These are phyloP conservation scores for Scytalidium lignicola DNA, from an alignment of 2,329 filamentous ascomycete genomes.

Conservation along the genomic window DNA sequence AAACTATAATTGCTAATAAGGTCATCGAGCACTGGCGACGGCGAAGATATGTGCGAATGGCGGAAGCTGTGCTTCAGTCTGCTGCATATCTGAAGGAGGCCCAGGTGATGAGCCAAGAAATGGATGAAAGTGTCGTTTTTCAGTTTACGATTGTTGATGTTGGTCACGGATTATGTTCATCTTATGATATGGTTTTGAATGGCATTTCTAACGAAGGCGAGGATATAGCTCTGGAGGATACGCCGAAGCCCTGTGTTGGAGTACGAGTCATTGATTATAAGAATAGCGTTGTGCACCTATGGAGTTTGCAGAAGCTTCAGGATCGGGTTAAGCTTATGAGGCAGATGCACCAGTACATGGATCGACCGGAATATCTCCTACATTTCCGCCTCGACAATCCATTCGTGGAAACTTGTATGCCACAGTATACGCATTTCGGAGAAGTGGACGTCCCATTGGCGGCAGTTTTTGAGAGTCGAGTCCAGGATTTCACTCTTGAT, in stretches of 20 bases:
- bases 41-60: conserved; percentile 88
- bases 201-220: conserved; percentile 81
- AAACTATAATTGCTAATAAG: conserved; percentile 64
- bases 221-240: conserved; percentile 73
- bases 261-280: conserved; percentile 89
- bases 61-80: conserved; percentile 83
- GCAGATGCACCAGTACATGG: conserved; percentile 93
- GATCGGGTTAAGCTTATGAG: conserved; percentile 87
- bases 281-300: conserved; percentile 78
- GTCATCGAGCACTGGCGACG: conserved; percentile 72
- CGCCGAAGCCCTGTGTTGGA: conserved; percentile 84
- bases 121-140: conserved; percentile 88
- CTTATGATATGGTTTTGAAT: conserved; percentile 94
- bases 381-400: conserved; percentile 91
- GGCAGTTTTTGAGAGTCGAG: conserved; percentile 88
- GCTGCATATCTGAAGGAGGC: conserved; percentile 88
- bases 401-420: conserved; percentile 86
- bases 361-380: conserved; percentile 89
- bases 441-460: conserved; percentile 89
- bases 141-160: conserved; percentile 90
- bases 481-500: conserved; percentile 90
- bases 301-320: conserved; percentile 90
- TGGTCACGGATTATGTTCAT: conserved; percentile 84
- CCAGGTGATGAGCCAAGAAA: conserved; percentile 94
- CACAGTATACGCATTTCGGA: conserved; percentile 85